phyloP scores from a whole-genome alignment of 495 filamentous ascomycete genomes.

The Hypomontagnella monticulosa region DNA sequence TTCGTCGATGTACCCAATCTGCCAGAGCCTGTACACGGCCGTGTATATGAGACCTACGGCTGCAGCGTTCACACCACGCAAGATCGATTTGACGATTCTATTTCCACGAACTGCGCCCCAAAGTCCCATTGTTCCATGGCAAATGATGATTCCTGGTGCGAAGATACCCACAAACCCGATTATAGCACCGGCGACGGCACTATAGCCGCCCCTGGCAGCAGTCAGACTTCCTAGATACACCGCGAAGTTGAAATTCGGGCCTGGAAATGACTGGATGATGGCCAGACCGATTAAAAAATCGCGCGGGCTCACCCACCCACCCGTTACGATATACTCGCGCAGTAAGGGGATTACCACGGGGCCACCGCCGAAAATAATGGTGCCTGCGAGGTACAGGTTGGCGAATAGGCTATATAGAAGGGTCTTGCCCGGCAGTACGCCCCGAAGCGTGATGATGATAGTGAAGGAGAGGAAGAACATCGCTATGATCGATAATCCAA shows the following conservation, averaged over 20 bases:
- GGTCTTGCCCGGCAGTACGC: slow-evolving; percentile 54
- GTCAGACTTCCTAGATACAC: slow-evolving; percentile 77
- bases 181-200: slow-evolving; percentile 58
- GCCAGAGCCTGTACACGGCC: slow-evolving; percentile 85
- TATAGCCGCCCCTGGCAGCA: slow-evolving; percentile 51
- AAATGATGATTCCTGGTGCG: slow-evolving; percentile 70
- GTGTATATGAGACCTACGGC: slow-evolving; percentile 85
- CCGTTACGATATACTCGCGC: slow-evolving; percentile 79
- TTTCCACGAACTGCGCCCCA: slow-evolving; percentile 69
- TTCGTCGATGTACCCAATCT: slow-evolving; percentile 74
- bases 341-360: slow-evolving; percentile 87
- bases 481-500: slow-evolving; percentile 59
- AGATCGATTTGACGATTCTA: slow-evolving; percentile 62
- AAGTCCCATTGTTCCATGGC: slow-evolving; percentile 73
- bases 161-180: slow-evolving; percentile 79
- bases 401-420: slow-evolving; percentile 73
- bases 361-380: slow-evolving; percentile 87
- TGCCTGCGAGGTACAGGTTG: slow-evolving; percentile 88
- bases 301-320: slow-evolving; percentile 79
- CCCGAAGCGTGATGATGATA: slow-evolving; percentile 67
- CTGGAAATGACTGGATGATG: slow-evolving; percentile 83
- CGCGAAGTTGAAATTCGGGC: slow-evolving; percentile 90
- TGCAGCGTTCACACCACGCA: slow-evolving; percentile 78
- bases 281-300: slow-evolving; percentile 87
- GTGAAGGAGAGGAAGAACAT: slow-evolving; percentile 70